Evolutionary conservation across 2,329 filamentous ascomycete genomes (phyloP).

Genomic region (Calonectria crousiana): DNA sequence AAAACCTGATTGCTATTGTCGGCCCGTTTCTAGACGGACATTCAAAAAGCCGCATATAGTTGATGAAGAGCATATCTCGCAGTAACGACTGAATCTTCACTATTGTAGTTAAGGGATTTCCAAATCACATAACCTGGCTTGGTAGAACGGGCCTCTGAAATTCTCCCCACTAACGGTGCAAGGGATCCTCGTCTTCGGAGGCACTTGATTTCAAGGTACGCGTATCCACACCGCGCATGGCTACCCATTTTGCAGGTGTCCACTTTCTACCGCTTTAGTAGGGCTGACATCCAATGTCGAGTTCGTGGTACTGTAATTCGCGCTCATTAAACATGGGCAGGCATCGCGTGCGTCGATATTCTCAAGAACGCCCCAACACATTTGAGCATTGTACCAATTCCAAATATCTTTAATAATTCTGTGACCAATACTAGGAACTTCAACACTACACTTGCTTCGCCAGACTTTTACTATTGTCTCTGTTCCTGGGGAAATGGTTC

Average conservation of each 20-base stretch:
- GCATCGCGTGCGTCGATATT: not conserved
- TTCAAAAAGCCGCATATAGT: no score
- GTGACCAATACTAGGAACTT: not conserved
- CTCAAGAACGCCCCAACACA: not conserved
- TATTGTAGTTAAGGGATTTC: not conserved
- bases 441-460: not conserved
- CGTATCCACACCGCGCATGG: not conserved
- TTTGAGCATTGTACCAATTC: not conserved
- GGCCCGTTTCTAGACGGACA: not conserved
- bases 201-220: not conserved
- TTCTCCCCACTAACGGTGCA: not conserved
- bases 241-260: not conserved
- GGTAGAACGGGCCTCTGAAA: not conserved
- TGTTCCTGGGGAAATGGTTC: not conserved
- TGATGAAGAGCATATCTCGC: not conserved
- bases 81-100: not conserved
- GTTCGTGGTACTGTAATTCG: not conserved
- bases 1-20: not conserved
- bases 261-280: not conserved
- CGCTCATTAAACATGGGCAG: not conserved
- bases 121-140: not conserved
- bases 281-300: not conserved
- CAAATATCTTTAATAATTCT: not conserved
- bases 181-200: not conserved
- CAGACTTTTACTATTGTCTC: not conserved